Conservation (phyloP, 768 basidiomycete species). For the Boletus pseudo-olivaceus region DNA sequence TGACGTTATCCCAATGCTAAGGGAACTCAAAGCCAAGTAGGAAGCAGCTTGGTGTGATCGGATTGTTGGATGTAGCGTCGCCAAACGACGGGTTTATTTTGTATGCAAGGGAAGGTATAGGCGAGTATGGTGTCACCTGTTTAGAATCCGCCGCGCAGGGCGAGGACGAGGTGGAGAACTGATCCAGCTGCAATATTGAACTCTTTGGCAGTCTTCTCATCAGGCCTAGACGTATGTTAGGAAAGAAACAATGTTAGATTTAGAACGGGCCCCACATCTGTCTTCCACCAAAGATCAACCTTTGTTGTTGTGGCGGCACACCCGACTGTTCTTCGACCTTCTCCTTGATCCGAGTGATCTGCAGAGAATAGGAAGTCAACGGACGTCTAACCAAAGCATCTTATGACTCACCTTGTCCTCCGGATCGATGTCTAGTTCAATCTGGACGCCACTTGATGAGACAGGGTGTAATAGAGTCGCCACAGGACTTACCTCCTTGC, state of each 20-base stretch:
- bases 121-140: conserved; percentile 2
- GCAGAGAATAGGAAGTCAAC: conserved; percentile 4
- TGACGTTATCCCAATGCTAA: conserved; percentile 31
- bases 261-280: conserved; percentile 67
- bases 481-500: conserved; percentile 74
- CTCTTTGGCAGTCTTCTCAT: conserved; percentile 87
- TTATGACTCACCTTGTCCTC: conserved; percentile 68
- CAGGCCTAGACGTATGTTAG: conserved; percentile 50
- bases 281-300: conserved; percentile 88
- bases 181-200: conserved; percentile 82
- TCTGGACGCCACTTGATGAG: conserved; percentile 42
- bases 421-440: conserved; percentile 92
- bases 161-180: conserved; percentile 91
- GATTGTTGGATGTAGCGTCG: neutral
- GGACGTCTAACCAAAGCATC: neutral
- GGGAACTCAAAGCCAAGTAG: conserved; percentile 23
- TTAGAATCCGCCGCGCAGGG: conserved; percentile 84
- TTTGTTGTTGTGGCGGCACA: conserved; percentile 93
- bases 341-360: conserved; percentile 96
- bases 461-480: neutral
- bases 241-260: neutral
- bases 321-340: conserved; percentile 98
- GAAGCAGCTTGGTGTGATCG: neutral
- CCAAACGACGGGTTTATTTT: neutral
- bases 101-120: neutral